Base-by-base conservation (phyloP, 306 rosid genomes). In the Gillenia trifoliata region DNA sequence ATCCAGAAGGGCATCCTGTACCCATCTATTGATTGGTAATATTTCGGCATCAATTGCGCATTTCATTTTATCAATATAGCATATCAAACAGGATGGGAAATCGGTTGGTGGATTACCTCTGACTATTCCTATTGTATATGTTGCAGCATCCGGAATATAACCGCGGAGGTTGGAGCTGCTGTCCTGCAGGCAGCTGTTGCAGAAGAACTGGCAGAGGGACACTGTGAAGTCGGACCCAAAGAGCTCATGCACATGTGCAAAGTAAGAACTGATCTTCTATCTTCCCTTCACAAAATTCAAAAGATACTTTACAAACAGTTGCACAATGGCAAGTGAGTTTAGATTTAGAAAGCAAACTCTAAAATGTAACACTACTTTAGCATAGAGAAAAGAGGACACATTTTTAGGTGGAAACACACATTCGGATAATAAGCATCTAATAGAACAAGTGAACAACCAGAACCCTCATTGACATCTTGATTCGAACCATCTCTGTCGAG, bases 91-190 rank as follows among this genome's bases (percentile, higher is more conserved):
- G 75, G 19, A 63, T 45, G 34, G 33, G 65, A 47, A 47, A 22
- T 56, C 20, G 50, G 66, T 78, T 50, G 61, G 72, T 78, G 71
- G 25, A 70, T 71, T 26, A 47, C 40, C 70, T 62, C 72, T 76
- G 41, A 80, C 77, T 66, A 40, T 54, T 61, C 31, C 64, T 61
- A 31, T 76, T 66, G 61, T 67, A 56, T 66, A 28, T 76, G 63
- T 71, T 79, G 83, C 90, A 93, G 98, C 69, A 93, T 93, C 77
- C 86, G 98, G 63, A 56, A 85, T 33, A 81, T 93, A 71, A 91
- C 98, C 4, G 93, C 83, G 0, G 90, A 91, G 84, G 98, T 93
- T 73, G 98, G 98, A 74, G 97, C 96, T 68, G 96, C 98, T 71
- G 98, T 93, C 57, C 25, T 91, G 56, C 84, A 81, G 36, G 91